Evolutionary conservation across 2,329 filamentous ascomycete species (phyloP), one percentile per base, ranked within the genome.

Genomic region (Beauveria australis): DNA sequence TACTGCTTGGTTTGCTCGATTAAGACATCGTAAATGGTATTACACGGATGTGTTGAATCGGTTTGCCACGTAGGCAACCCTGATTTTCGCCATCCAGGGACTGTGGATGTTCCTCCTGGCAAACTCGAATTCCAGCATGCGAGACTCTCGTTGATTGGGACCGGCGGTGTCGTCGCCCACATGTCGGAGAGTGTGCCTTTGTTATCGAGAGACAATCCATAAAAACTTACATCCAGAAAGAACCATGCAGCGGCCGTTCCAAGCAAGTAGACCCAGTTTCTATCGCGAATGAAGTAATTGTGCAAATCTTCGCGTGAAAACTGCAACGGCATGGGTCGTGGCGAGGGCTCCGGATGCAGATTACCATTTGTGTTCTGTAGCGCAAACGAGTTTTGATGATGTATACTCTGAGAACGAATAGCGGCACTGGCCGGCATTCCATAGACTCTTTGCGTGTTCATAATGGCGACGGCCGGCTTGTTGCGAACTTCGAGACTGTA

Each of bases 401-500:
- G 43, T 18, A 48, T n/a, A 5, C 12, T 41, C 12, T 30, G 54
- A 41, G 37, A 18, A 14, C 49, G 46, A 16, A 48, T 28, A 55
- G 44, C 63, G 66, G 24, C 67, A 37, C 6, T 65, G 53, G 53
- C 52, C 55, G 55, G 73, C 1, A 76, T 75, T 26, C 79, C 80
- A 65, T 86, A 86, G 5, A 86, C 77, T 18, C 79, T 75, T 52
- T 84, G 82, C 0, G 83, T 85, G 52, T 87, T 82, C 63, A 81
- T 76, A 41, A 86, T 77, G 12, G 83, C 84, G 48, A 81, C 78
- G 6, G 78, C 77, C 0, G 83, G 80, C 65, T 86, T 84, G 66
- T 82, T 80, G 64, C 84, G 83, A 64, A 88, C 84, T 65, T 88
- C 85, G 30, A 87, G 78, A 10, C 82, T 81, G 70, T 86, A 89